Evolutionary conservation across 2,329 filamentous ascomycete species (phyloP).

Genomic region (Allantophomopsis cytisporea): DNA sequence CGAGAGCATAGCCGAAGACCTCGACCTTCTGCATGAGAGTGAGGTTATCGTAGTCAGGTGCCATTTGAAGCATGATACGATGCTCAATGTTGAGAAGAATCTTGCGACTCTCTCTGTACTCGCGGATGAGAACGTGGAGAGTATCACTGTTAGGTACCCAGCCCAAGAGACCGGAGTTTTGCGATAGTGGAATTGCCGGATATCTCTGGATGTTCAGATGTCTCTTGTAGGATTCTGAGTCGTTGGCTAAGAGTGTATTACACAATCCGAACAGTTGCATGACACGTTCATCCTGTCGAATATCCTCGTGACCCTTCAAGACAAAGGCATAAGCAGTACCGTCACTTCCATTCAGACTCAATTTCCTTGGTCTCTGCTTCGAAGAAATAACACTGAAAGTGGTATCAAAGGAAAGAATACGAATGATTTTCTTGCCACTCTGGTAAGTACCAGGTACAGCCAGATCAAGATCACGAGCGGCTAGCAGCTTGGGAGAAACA

Average conservation of each 20-base stretch:
- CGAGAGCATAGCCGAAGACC: conserved; percentile 95
- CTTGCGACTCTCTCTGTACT: conserved; percentile 93
- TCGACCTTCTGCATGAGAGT: conserved; percentile 99
- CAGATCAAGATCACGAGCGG: conserved; percentile 73
- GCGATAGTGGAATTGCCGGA: conserved; percentile 91
- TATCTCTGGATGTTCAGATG: conserved; percentile 95
- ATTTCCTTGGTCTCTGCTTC: conserved; percentile 87
- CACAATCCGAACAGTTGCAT: conserved; percentile 98
- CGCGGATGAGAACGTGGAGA: conserved; percentile 87
- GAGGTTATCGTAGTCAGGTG: conserved; percentile 94
- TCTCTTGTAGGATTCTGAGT: conserved; percentile 92
- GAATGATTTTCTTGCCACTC: conserved; percentile 63
- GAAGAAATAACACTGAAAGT: conserved; percentile 89
- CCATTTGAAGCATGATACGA: conserved; percentile 99
- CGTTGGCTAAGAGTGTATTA: conserved; percentile 87
- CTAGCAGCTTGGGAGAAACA: conserved; percentile 86
- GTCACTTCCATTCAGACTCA: conserved; percentile 80
- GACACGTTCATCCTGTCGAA: conserved; percentile 94
- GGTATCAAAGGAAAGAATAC: conserved; percentile 80
- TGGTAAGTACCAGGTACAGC: conserved; percentile 93
- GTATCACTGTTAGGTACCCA: conserved; percentile 99
- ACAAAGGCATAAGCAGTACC: conserved; percentile 77
- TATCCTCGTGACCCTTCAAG: conserved; percentile 98
- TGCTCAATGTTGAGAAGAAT: conserved; percentile 99
- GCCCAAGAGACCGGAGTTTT: conserved; percentile 86